Evolutionary conservation across 495 filamentous ascomycete genomes (phyloP), one percentile per base, ranked within the genome.

Genomic region (Trichoderma asperelloides): DNA sequence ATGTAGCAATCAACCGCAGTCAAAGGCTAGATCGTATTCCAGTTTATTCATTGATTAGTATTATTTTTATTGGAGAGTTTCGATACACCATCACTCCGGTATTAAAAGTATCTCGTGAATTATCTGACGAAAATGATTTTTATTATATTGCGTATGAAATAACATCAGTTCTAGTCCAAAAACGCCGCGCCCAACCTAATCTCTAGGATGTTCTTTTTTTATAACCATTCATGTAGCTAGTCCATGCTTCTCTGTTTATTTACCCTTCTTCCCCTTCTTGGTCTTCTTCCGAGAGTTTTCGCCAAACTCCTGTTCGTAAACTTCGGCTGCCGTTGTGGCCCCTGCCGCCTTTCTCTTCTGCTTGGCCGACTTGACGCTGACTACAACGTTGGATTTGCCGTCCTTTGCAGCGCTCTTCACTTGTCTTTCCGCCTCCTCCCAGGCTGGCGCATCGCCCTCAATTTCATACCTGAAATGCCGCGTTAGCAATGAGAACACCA

Each of bases 361-460:
- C 78, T 91, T 92, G 3, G 78, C 77, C 3, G 84, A 82, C 79
- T 93, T 95, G 30, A 98, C 86, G 72, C 90, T 93, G 43, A 98
- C 91, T n/a, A 89, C 88, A 8, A 86, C 80, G 69, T 83, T 87
- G 66, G 84, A 83, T 40, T 86, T 82, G 4, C 84, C 85, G 21
- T 78, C 77, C 72, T 85, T 81, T 57, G 80, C 72, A 15, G 84
- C 81, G 65, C 73, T 77, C 13, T 82, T 78, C 60, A 96, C 87
- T 71, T 90, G 88, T 69, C 88, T 88, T 77, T 96, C 93, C 3
- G 93, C 92, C 8, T 90, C 88, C 68, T 88, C 86, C 93, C 93
- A 97, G 12, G 83, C 87, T 12, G 86, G 81, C 21, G 76, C 79
- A 30, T 88, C 90, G 64, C 87, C 86, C 39, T 88, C 87, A 68